These are phyloP conservation scores for Oryza brachyantha DNA, from an alignment of 176 grass and related monocot species.

Conservation along the genomic window DNA sequence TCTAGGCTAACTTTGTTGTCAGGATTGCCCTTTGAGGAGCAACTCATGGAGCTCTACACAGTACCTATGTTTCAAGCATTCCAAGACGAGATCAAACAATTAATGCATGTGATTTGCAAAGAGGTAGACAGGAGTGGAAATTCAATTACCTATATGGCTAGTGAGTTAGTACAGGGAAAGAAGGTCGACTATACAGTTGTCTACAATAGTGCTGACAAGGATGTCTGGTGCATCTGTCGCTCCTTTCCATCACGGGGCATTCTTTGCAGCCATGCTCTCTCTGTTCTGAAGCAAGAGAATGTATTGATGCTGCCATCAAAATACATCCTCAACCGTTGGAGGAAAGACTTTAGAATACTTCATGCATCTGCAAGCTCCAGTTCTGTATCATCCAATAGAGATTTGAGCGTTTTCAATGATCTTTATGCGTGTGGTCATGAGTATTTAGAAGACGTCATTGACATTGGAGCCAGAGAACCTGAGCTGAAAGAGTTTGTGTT, in stretches of 20 bases:
- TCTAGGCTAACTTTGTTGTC: constrained; percentile 74
- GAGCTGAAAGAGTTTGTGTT: constrained; percentile 85
- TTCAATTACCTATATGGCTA: constrained; percentile 64
- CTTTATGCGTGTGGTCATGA: constrained; percentile 58
- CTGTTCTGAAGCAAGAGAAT: constrained; percentile 83
- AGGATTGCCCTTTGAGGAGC: constrained; percentile 80
- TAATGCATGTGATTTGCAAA: constrained; percentile 87
- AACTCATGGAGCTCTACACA: constrained; percentile 78
- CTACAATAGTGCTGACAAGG: constrained; percentile 77
- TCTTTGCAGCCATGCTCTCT: constrained; percentile 84
- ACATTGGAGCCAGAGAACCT: constrained; percentile 74
- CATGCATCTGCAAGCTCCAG: constrained; percentile 31
- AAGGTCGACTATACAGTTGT: constrained; percentile 83
- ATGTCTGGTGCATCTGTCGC: constrained; percentile 85
- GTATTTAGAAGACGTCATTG: constrained; percentile 70
- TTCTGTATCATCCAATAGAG: constrained; percentile 25
- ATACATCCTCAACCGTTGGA: constrained; percentile 86
- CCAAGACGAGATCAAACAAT: constrained; percentile 86
- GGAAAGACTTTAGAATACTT: constrained; percentile 82
- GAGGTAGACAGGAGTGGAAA: constrained; percentile 58
- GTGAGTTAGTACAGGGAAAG: constrained; percentile 72
- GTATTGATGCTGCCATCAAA: constrained; percentile 69
- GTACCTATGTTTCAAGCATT: constrained; percentile 86
- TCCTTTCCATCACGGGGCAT: constrained; percentile 90
- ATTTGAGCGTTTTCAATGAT: constrained; percentile 55